phyloP scores from a whole-genome alignment of 345 rosid genomes.

The Acer negundo region DNA sequence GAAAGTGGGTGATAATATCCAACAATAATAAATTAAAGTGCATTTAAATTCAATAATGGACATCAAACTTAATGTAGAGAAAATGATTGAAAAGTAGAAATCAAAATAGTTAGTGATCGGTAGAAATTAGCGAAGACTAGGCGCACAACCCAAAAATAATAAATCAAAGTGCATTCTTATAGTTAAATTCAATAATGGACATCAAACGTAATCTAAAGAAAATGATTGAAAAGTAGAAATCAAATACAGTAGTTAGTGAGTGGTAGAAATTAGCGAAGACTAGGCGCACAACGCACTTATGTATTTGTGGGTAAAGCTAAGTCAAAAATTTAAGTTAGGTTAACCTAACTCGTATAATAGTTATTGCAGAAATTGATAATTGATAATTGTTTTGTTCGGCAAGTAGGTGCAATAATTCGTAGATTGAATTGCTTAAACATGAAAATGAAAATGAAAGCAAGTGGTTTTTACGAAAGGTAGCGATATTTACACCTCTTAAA shows the following conservation, averaged over 20 bases:
- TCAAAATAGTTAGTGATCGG: background rate
- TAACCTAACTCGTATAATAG: no score
- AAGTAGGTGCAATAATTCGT: no score
- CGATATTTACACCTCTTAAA: no score
- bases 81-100: background rate
- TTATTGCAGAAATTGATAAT: no score
- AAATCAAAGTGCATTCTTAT: background rate
- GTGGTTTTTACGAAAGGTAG: background rate
- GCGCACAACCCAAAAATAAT: no score
- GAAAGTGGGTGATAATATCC: background rate
- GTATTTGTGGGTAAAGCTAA: no score
- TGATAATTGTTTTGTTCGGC: no score
- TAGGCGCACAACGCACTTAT: background rate
- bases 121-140: background rate
- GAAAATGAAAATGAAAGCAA: background rate
- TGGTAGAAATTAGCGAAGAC: background rate
- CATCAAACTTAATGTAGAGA: background rate
- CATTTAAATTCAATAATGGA: background rate
- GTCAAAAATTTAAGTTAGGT: no score
- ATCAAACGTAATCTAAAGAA: background rate
- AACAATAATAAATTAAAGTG: background rate
- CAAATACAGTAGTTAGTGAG: background rate
- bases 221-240: background rate
- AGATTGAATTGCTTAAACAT: background rate
- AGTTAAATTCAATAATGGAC: background rate